Evolutionary conservation across 352 stramenopile species (phyloP).

Genomic region (Globisporangium radiosum): DNA sequence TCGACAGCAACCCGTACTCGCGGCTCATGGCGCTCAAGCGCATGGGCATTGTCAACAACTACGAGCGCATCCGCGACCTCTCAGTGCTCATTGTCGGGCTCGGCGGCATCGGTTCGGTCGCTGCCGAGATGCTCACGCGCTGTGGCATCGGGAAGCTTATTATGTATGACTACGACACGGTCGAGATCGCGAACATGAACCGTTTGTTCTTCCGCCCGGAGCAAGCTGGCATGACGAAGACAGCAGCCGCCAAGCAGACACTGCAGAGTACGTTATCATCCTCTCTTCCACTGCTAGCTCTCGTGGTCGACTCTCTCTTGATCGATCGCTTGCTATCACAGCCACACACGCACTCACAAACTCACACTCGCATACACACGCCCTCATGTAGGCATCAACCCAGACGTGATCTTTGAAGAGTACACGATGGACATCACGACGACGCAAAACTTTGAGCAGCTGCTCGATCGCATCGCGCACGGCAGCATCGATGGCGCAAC

Average conservation of each 20-base stretch:
- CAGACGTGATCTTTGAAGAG: conserved; percentile 83
- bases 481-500: conserved; percentile 49
- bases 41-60: conserved; percentile 89
- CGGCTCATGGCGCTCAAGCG: conserved; percentile 87
- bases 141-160: conserved; percentile 88
- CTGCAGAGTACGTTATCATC: conserved; percentile 54
- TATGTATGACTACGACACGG: conserved; percentile 84
- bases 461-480: conserved; percentile 68
- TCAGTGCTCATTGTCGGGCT: conserved; percentile 81
- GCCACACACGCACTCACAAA: neutral
- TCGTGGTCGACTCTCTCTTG: too few species aligned
- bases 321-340: neutral
- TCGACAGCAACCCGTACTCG: conserved; percentile 86
- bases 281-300: too few species aligned
- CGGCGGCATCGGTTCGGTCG: conserved; percentile 81
- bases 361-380: neutral
- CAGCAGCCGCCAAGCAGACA: conserved; percentile 79
- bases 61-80: conserved; percentile 78
- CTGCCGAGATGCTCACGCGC: conserved; percentile 86
- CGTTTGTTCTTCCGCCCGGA: conserved; percentile 87
- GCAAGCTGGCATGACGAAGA: conserved; percentile 85
- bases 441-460: conserved; percentile 77
- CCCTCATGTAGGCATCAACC: conserved; percentile 65
- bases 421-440: conserved; percentile 87
- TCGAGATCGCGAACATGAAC: conserved; percentile 91